Evolutionary conservation across 1,284 basidiomycete species (phyloP).

Genomic region (Coniophora puteana): DNA sequence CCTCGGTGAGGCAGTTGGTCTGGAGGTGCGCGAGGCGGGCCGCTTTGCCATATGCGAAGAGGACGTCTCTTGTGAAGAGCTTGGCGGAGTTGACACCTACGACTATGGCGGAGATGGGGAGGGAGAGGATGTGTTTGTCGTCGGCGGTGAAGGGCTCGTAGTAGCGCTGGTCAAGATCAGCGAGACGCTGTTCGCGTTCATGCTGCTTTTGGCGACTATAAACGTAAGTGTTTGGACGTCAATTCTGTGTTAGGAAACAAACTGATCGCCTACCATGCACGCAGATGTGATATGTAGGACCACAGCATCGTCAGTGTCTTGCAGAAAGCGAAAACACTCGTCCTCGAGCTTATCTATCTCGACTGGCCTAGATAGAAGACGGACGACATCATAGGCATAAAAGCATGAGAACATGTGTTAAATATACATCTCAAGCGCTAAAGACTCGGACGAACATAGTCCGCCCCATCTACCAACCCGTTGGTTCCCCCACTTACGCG

Average conservation of each 20-base stretch:
- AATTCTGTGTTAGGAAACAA: not conserved
- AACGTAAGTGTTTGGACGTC: too few species aligned
- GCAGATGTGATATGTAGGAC: slow-evolving; percentile 25
- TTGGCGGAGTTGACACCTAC: slow-evolving; percentile 36
- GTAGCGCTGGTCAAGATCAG: slow-evolving; percentile 35
- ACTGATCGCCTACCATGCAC: slow-evolving; percentile 23
- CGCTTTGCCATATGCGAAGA: slow-evolving; percentile 48
- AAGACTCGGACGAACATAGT: too few species aligned
- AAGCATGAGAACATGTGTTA: too few species aligned
- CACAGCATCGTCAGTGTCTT: too few species aligned
- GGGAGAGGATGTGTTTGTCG: slow-evolving; percentile 38
- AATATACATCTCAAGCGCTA: too few species aligned
- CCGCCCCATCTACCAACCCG: too few species aligned
- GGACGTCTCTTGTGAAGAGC: slow-evolving; percentile 36
- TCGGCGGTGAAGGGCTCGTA: slow-evolving; percentile 33
- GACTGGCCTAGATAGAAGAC: too few species aligned
- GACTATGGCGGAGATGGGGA: slow-evolving; percentile 38
- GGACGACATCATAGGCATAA: too few species aligned
- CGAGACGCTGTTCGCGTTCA: slow-evolving; percentile 42
- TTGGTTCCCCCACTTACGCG: too few species aligned
- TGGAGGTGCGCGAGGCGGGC: slow-evolving; percentile 47
- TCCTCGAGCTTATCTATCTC: too few species aligned
- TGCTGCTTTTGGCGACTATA: slow-evolving; percentile 40
- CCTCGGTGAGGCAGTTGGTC: slow-evolving; percentile 58
- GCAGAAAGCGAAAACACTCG: too few species aligned